Evolutionary conservation across 2,329 filamentous ascomycete genomes (phyloP), one percentile per base, ranked within the genome.

Genomic region (Fusarium sp.): DNA sequence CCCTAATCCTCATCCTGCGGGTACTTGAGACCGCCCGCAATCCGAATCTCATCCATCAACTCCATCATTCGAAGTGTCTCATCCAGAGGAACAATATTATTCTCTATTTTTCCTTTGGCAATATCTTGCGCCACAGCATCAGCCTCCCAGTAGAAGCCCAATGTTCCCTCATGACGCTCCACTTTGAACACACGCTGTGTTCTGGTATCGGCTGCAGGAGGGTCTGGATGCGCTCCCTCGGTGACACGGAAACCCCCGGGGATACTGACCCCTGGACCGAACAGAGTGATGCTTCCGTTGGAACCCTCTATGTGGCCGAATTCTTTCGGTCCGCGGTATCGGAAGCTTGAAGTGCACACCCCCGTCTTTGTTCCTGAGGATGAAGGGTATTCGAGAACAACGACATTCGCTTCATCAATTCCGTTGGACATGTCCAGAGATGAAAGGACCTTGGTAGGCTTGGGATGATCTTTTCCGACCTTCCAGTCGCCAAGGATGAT

Each of bases 31-130:
- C 63, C 63, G 23, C 35, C 52, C 8, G 47, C 49, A 20, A n/a
- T 33, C 41, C 84, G 70, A 20, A 85, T 78, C 50, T 82, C 79
- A 65, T 86, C 84, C 80, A 85, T 80, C 26, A 85, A 75, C 57
- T 80, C 77, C 78, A 85, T 78, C 3, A 85, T 77, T 2, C 80
- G 77, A 16, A 85, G 48, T 0, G 83, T 84, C 73, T 85, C 83
- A 0, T 76, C 73, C 77, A 80, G 80, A 0, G 83, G 82, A 78
- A 85, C 81, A 8, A 80, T 75, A 0, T 69, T 71, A 57, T 78
- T 84, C 69, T 84, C 76, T n/a, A 73, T 76, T 44, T 71, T 75
- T 0, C 80, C 80, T 1, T 38, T 33, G 57, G 4, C 63, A 8
- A 66, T 66, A 3, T 66, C 63, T 12, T 33, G 43, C 2, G 63